These are phyloP conservation scores for Microbotryum violaceum DNA, from an alignment of 1,284 basidiomycete genomes.

Conservation along the genomic window DNA sequence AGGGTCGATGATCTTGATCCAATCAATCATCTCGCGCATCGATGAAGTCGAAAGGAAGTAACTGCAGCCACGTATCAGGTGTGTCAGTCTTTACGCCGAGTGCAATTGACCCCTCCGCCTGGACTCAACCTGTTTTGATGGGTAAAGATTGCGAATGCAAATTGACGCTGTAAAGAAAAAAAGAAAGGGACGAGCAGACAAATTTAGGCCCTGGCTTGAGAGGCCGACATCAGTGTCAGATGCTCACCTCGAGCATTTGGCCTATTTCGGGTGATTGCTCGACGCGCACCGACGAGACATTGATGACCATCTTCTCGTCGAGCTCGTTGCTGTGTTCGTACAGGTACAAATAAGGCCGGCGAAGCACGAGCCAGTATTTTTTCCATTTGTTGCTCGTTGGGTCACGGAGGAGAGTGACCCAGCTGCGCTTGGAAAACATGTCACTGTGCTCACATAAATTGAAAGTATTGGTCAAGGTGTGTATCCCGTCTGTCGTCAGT, in stretches of 20 bases:
- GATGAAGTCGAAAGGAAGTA: constrained; percentile 27
- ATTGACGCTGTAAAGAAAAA: constrained; percentile 25
- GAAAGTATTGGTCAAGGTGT: too few species aligned
- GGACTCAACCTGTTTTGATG: constrained; percentile 24
- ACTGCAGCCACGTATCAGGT: constrained; percentile 5
- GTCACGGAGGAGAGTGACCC: constrained; percentile 68
- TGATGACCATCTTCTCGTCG: constrained; percentile 71
- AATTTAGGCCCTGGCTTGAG: background rate
- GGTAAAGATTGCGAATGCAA: constrained; percentile 34
- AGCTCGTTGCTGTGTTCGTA: constrained; percentile 72
- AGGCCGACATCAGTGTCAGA: too few species aligned
- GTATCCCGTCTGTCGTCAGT: background rate
- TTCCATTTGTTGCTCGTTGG: constrained; percentile 74
- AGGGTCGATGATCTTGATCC: constrained; percentile 23
- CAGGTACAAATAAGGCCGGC: constrained; percentile 81
- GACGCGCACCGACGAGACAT: constrained; percentile 73
- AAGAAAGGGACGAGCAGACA: too few species aligned
- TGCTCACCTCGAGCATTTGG: constrained; percentile 67
- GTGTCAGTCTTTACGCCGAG: background rate
- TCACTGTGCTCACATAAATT: constrained; percentile 55
- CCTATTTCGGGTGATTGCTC: constrained; percentile 82
- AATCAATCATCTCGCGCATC: constrained; percentile 27
- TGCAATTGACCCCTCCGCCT: background rate
- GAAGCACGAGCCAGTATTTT: constrained; percentile 77
- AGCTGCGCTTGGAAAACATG: constrained; percentile 72